Evolutionary conservation across 1,284 basidiomycete species (phyloP), one percentile per base, ranked within the genome.

Genomic region (Heterobasidion parviporum): DNA sequence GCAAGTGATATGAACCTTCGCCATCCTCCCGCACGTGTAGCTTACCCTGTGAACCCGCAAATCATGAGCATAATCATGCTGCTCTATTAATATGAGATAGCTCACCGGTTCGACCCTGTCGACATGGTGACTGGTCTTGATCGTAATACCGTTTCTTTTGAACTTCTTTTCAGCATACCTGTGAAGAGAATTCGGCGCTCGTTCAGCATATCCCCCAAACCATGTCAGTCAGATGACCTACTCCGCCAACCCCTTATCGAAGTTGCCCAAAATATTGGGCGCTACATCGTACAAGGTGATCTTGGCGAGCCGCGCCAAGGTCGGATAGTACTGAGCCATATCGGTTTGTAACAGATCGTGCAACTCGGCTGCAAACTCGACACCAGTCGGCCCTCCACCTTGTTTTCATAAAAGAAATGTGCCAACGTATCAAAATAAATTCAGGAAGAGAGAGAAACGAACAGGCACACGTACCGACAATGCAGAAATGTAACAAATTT

Each of bases 351-450:
- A 75, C 46, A 96, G 77, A 67, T 97, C 93, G 59, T 91, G 84
- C 56, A 97, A 70, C 69, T 96, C 94, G 8, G 92, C 91, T 0
- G 88, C 81, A 63, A 93, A 92, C 68, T 94, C 92, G 55, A 92
- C 85, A 2, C 91, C 91, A 7, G 85, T 87, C 1, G 85, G 85
- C 12, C 85, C 86, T 43, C 84, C 85, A n/a, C 82, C 82, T 83
- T 57, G 20, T 35, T 54, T 45, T 26, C 12, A 26, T 26, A 6
- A 26, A 26, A 6, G 26, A 5, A 26, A 26, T 26, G 26, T 26
- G 26, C 26, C 20, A 8, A 18, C 6, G 16, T 49, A 26, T 26
- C 1, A 9, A 55, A 18, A 53, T 18, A 15, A n/a, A 26, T 26
- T 6, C 26, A 26, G 26, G 5, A 20, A 50, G 35, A 36, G 36